Conservation (phyloP, 139 green algal genomes). For the Chlorella sp. region DNA sequence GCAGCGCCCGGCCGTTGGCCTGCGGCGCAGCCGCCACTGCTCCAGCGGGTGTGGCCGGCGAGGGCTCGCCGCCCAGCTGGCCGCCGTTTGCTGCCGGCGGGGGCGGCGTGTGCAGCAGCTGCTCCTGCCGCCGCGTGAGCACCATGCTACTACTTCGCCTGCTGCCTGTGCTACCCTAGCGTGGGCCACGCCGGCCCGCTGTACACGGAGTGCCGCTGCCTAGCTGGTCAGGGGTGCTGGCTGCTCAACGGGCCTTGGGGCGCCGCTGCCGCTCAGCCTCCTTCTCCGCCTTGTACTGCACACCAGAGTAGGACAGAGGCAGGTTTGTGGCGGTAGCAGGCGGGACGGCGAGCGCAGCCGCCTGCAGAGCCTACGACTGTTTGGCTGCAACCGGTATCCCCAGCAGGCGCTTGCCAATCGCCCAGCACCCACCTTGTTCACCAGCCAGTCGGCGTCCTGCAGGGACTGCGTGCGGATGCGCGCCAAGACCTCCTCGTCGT, state of each 20-base stretch:
- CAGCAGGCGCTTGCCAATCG: not conserved
- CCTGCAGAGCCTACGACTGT: not conserved
- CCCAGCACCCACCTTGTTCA: conserved; percentile 19
- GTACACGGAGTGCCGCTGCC: too few relatives aligned
- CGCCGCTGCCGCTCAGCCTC: not conserved
- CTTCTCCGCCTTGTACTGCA: conserved; percentile 19
- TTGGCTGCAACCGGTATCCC: not conserved
- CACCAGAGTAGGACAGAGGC: not conserved
- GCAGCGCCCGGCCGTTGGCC: not conserved
- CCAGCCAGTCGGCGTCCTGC: conserved; percentile 29
- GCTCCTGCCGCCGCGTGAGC: conserved; percentile 34
- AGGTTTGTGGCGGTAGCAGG: not conserved
- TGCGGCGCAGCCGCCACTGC: not conserved
- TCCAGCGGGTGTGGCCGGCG: not conserved
- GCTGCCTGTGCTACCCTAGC: not conserved
- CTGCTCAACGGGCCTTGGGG: not conserved
- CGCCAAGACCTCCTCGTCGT: conserved; percentile 27
- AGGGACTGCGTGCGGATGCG: conserved; percentile 5
- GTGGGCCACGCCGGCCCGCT: too few relatives aligned
- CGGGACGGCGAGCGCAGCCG: not conserved
- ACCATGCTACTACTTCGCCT: conserved; percentile 2
- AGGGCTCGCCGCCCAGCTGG: not conserved
- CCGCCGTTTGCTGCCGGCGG: not conserved
- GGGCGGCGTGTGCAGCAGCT: conserved; percentile 25
- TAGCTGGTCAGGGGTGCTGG: not conserved